These are phyloP conservation scores for Amanita muscaria DNA, from an alignment of 768 basidiomycete species.

Conservation along the genomic window DNA sequence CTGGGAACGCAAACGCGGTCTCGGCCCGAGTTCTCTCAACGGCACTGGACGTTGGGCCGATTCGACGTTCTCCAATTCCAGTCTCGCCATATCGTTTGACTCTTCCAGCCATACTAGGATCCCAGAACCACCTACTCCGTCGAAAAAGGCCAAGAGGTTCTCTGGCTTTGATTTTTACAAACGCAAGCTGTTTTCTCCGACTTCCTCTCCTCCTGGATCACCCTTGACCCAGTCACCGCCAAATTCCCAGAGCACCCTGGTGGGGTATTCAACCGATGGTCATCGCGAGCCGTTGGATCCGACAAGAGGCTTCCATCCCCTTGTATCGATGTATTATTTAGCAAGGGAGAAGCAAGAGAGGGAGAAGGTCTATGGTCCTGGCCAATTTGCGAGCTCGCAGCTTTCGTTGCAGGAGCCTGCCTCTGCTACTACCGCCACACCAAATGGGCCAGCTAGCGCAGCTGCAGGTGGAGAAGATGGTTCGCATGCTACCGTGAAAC, in stretches of 20 bases:
- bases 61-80: slow-evolving; percentile 60
- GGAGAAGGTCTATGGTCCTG: slow-evolving; percentile 88
- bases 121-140: slow-evolving; percentile 32
- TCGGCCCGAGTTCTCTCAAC: slow-evolving; percentile 25
- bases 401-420: slow-evolving; percentile 40
- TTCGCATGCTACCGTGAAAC: slow-evolving; percentile 11
- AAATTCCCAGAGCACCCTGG: slow-evolving; percentile 47
- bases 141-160: slow-evolving; percentile 76
- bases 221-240: slow-evolving; percentile 47
- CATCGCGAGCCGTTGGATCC: slow-evolving; percentile 63
- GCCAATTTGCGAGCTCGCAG: slow-evolving; percentile 90
- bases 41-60: slow-evolving; percentile 38
- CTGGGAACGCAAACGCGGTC: slow-evolving; percentile 66
- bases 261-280: slow-evolving; percentile 35
- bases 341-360: slow-evolving; percentile 93
- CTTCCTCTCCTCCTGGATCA: slow-evolving; percentile 34
- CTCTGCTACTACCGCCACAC: slow-evolving; percentile 6
- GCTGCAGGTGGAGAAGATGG: slow-evolving; percentile 1
- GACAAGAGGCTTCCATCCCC: slow-evolving; percentile 86
- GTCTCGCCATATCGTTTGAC: slow-evolving; percentile 59
- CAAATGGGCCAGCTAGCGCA: slow-evolving; percentile 2
- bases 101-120: slow-evolving; percentile 34
- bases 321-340: slow-evolving; percentile 94
- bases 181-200: slow-evolving; percentile 75
- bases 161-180: slow-evolving; percentile 93